Evolutionary conservation across 805 yeast genomes (phyloP).

Genomic region (Myxozyma geophila): DNA sequence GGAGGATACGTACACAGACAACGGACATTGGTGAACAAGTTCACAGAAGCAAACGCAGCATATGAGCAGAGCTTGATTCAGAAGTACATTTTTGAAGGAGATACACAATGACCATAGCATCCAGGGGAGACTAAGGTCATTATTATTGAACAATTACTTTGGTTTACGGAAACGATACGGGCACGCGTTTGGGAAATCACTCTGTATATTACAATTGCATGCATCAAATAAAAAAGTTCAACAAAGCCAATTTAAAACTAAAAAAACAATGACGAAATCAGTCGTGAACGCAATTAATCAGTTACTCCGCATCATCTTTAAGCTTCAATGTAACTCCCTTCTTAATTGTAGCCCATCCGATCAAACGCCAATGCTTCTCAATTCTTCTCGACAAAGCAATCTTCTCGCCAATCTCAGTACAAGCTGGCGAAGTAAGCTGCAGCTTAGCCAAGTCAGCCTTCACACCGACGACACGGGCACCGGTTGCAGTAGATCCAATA

Average conservation of each 20-base stretch:
- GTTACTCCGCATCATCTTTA: conserved; percentile 8
- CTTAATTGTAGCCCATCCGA: conserved; percentile 89
- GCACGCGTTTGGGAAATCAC: neutral
- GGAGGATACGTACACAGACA: conserved; percentile 48
- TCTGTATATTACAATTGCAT: conserved; percentile 12
- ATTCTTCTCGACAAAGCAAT: conserved; percentile 98
- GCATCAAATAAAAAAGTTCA: conserved; percentile 4
- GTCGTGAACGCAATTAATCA: neutral
- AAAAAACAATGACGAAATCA: neutral
- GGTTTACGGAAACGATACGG: neutral
- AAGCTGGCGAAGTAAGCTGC: conserved; percentile 95
- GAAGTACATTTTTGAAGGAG: conserved; percentile 21
- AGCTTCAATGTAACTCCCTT: conserved; percentile 38
- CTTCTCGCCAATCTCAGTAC: conserved; percentile 98
- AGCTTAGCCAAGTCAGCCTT: conserved; percentile 99
- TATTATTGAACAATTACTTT: neutral
- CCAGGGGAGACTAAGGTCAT: neutral
- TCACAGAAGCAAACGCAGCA: conserved; percentile 30
- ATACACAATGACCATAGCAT: neutral
- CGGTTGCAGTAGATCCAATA: conserved; percentile 98
- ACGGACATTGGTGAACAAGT: conserved; percentile 34
- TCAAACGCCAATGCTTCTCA: conserved; percentile 99
- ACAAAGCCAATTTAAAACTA: neutral
- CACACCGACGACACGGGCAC: conserved; percentile 97
- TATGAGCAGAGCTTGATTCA: conserved; percentile 25